These are phyloP conservation scores for Cupressus sempervirens DNA, from an alignment of 75 land plant species.

Conservation along the genomic window DNA sequence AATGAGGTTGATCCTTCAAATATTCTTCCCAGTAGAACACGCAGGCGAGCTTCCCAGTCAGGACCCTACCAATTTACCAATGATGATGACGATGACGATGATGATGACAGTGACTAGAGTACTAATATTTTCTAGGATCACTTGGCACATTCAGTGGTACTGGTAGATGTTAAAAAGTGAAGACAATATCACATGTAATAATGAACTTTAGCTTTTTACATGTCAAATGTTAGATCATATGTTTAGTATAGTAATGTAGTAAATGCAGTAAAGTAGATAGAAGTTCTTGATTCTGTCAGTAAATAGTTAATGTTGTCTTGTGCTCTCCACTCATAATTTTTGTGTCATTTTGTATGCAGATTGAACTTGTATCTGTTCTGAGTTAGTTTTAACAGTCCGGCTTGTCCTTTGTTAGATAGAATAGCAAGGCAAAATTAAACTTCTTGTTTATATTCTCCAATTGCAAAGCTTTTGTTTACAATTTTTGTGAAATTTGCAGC, in stretches of 20 bases:
- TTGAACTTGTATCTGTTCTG: background rate
- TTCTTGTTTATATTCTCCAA: background rate
- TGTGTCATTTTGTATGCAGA: background rate
- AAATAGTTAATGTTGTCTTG: background rate
- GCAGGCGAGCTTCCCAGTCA: constrained; percentile 22
- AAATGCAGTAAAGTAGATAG: background rate
- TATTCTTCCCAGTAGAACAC: constrained; percentile 29
- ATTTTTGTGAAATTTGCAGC: background rate
- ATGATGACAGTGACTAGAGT: background rate
- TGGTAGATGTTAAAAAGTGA: background rate
- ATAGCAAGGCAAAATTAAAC: background rate
- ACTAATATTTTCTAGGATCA: background rate
- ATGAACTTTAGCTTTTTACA: background rate
- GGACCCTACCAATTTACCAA: constrained; percentile 14
- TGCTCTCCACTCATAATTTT: background rate
- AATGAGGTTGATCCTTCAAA: constrained; percentile 26
- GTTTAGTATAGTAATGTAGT: background rate
- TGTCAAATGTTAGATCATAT: background rate
- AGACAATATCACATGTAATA: background rate
- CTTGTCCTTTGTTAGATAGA: background rate
- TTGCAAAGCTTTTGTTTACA: background rate
- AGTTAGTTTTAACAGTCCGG: background rate
- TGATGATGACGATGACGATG: constrained; percentile 30
- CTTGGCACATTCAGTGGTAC: background rate
- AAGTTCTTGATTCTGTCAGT: background rate